These are phyloP conservation scores for Deuterostichococcus epilithicus DNA, from an alignment of 139 green algal genomes.

Conservation along the genomic window DNA sequence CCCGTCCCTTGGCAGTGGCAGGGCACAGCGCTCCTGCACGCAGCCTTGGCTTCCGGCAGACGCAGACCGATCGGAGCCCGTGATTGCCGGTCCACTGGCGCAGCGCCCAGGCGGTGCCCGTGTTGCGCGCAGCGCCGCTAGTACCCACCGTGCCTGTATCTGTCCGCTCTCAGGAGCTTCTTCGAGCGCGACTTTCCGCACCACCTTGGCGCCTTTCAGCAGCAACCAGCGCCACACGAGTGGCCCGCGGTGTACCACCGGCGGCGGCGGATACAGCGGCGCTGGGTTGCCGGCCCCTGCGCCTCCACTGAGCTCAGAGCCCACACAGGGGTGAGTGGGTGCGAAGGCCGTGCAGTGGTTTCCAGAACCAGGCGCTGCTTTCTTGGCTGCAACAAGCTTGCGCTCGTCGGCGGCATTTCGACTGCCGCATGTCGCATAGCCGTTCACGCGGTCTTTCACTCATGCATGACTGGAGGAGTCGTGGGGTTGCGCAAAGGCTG, in stretches of 20 bases:
- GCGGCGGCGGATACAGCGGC: background rate
- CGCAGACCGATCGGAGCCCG: no score
- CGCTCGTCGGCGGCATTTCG: no score
- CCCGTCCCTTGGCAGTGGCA: no score
- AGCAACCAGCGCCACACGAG: background rate
- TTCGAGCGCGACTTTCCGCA: background rate
- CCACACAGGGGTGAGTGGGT: background rate
- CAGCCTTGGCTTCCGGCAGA: no score
- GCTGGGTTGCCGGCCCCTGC: background rate
- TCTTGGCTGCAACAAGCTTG: no score
- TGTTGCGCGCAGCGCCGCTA: no score
- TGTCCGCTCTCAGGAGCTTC: background rate
- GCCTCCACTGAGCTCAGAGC: background rate
- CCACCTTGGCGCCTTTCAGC: background rate
- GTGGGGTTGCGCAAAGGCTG: background rate
- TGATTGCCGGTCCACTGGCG: no score
- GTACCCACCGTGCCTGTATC: background rate
- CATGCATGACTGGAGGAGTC: no score
- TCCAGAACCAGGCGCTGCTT: background rate
- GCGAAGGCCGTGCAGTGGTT: background rate
- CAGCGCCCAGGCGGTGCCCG: no score
- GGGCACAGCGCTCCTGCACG: no score
- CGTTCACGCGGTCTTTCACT: no score
- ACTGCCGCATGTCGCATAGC: no score
- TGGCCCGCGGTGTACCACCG: background rate